Conservation (phyloP, 2,329 filamentous ascomycete species). For the Dothistroma pini region DNA sequence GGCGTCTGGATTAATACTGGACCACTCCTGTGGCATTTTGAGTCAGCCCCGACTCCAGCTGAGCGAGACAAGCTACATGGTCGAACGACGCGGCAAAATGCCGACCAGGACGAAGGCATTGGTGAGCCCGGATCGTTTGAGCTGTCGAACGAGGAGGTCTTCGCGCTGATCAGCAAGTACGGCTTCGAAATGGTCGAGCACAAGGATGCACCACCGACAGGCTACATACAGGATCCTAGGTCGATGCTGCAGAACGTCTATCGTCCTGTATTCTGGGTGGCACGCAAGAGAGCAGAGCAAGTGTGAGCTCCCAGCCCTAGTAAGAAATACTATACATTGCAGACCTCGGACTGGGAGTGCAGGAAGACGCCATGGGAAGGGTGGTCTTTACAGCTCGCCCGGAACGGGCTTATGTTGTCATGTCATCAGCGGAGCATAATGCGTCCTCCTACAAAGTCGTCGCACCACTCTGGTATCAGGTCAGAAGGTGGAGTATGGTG, state of each 20-base stretch:
- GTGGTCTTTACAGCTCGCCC: not conserved
- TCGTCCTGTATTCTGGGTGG: slow-evolving; percentile 78
- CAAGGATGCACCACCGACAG: slow-evolving; percentile 57
- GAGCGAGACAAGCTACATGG: slow-evolving; percentile 46
- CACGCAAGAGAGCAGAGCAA: slow-evolving; percentile 57
- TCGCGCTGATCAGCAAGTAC: slow-evolving; percentile 66
- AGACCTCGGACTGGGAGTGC: too few relatives aligned
- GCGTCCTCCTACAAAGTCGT: too few relatives aligned
- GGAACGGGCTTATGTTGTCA: not conserved
- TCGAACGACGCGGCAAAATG: not conserved
- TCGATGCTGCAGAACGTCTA: slow-evolving; percentile 89
- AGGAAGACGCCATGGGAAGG: too few relatives aligned
- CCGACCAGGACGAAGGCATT: slow-evolving; percentile 46
- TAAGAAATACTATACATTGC: not conserved
- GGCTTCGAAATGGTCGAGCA: slow-evolving; percentile 64
- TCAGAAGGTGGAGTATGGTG: too few relatives aligned
- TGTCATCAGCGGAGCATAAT: too few relatives aligned
- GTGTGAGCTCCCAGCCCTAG: not conserved
- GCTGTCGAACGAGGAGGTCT: slow-evolving; percentile 82
- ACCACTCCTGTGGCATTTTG: slow-evolving; percentile 93
- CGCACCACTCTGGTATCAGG: too few relatives aligned
- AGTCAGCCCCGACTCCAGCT: slow-evolving; percentile 58
- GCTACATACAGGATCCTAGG: slow-evolving; percentile 79
- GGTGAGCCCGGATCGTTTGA: slow-evolving; percentile 88
- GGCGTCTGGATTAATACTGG: slow-evolving; percentile 88